These are phyloP conservation scores for Colletotrichum tofieldiae DNA, from an alignment of 2,329 filamentous ascomycete species.

Conservation along the genomic window DNA sequence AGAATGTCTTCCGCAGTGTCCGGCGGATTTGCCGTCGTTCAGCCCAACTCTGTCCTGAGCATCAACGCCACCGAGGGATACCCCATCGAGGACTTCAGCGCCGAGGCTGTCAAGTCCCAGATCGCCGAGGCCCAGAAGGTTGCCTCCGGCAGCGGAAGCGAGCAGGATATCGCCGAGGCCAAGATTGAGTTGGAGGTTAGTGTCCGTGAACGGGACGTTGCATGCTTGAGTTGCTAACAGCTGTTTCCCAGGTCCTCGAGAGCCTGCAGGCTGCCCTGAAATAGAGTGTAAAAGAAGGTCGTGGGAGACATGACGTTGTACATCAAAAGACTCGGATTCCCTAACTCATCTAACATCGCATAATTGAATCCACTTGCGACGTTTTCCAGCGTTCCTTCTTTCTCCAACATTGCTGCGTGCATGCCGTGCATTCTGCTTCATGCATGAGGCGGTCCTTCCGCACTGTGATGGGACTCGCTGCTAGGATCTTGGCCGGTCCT, in stretches of 20 bases:
- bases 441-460: conserved; percentile 24
- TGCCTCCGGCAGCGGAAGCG: conserved; percentile 89
- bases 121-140: conserved; percentile 97
- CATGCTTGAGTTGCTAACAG: conserved; percentile 54
- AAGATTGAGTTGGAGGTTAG: conserved; percentile 98
- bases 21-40: conserved; percentile 96
- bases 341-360: conserved; percentile 43
- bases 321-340: conserved; percentile 54
- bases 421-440: conserved; percentile 24
- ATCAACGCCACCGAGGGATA: conserved; percentile 99
- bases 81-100: conserved; percentile 95
- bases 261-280: conserved; percentile 86
- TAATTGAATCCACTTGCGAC: conserved; percentile 45
- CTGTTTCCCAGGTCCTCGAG: conserved; percentile 78
- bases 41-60: conserved; percentile 94
- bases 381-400: conserved; percentile 36
- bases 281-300: conserved; percentile 70
- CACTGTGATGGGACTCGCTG: neutral
- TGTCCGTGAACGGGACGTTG: conserved; percentile 26
- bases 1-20: conserved; percentile 75
- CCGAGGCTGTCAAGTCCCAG: conserved; percentile 89
- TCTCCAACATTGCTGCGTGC: neutral
- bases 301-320: conserved; percentile 57
- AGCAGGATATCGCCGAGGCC: conserved; percentile 97
- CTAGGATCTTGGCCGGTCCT: neutral